These are phyloP conservation scores for Psilocybe tampanensis DNA, from an alignment of 768 basidiomycete genomes.

Conservation along the genomic window DNA sequence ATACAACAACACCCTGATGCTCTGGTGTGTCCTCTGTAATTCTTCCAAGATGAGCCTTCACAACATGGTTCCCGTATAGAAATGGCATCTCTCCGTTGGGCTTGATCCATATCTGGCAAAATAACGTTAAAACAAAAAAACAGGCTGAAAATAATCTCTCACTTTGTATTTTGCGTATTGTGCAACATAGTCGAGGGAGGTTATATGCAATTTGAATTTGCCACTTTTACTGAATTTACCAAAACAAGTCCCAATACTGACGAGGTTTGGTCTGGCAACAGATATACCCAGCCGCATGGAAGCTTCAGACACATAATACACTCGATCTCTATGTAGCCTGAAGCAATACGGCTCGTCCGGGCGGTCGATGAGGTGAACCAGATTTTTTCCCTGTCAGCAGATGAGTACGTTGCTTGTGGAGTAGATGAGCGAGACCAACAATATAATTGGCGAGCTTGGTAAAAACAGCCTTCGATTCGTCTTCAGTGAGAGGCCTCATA, in stretches of 20 bases:
- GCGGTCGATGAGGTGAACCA: constrained; percentile 93
- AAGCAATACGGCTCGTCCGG: constrained; percentile 96
- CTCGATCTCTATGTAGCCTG: constrained; percentile 90
- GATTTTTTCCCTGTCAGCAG: constrained; percentile 82
- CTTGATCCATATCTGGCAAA: constrained; percentile 92
- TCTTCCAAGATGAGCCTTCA: constrained; percentile 97
- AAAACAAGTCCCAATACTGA: constrained; percentile 94
- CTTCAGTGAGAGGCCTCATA: constrained; percentile 96
- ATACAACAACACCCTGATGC: constrained; percentile 97
- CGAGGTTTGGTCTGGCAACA: constrained; percentile 88
- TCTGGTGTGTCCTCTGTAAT: constrained; percentile 99
- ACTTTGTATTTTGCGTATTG: constrained; percentile 99
- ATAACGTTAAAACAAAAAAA: neutral
- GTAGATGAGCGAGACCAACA: constrained; percentile 44
- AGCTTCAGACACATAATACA: constrained; percentile 95
- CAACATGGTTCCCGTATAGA: constrained; percentile 96
- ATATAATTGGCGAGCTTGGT: constrained; percentile 98
- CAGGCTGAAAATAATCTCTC: constrained; percentile 12
- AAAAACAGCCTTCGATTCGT: constrained; percentile 95
- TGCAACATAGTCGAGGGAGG: constrained; percentile 88
- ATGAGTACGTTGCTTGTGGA: neutral
- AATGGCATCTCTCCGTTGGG: constrained; percentile 99
- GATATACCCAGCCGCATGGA: constrained; percentile 93
- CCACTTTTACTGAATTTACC: constrained; percentile 97
- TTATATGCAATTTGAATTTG: constrained; percentile 97